Percentiles rank a stretch among this genome's conserved stretches.
Conservation (phyloP, 192 early-diverging fungal species). For the Backusella circina region DNA sequence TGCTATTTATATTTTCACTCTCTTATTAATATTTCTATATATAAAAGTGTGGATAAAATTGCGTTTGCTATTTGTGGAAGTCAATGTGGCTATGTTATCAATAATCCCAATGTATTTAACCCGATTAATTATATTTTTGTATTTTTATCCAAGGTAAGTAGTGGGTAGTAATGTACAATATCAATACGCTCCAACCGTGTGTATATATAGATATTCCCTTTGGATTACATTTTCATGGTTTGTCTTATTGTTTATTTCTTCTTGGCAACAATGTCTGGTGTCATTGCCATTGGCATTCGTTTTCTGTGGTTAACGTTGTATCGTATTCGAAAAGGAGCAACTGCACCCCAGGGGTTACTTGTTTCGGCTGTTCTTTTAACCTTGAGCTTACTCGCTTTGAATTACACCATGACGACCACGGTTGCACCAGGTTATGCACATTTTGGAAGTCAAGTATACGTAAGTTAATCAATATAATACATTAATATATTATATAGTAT, state of each 20-base stretch:
- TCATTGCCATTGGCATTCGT: slow-evolving; percentile 53
- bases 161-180: neutral
- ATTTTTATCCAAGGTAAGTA: slow-evolving; percentile 41
- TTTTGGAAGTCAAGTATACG: slow-evolving; percentile 60
- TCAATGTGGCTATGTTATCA: slow-evolving; percentile 53
- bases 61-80: slow-evolving; percentile 47
- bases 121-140: slow-evolving; percentile 53
- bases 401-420: slow-evolving; percentile 50
- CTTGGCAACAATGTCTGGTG: slow-evolving; percentile 47
- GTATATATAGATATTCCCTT: slow-evolving; percentile 41
- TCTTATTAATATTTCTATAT: neutral
- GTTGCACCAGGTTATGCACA: slow-evolving; percentile 59
- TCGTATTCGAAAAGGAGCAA: slow-evolving; percentile 41
- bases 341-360: slow-evolving; percentile 60
- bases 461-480: slow-evolving; percentile 21
- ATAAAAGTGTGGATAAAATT: slow-evolving; percentile 48
- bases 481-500: neutral
- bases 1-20: neutral
- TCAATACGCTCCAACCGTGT: neutral
- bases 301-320: slow-evolving; percentile 55
- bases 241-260: slow-evolving; percentile 51
- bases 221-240: slow-evolving; percentile 53
- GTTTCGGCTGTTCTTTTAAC: slow-evolving; percentile 44
- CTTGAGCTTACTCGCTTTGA: slow-evolving; percentile 50
- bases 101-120: slow-evolving; percentile 45